A percentile compares a stretch with the other conserved stretches of the same genome.
phyloP scores from a whole-genome alignment of 2,329 filamentous ascomycete genomes.

The Penicillium polonicum region DNA sequence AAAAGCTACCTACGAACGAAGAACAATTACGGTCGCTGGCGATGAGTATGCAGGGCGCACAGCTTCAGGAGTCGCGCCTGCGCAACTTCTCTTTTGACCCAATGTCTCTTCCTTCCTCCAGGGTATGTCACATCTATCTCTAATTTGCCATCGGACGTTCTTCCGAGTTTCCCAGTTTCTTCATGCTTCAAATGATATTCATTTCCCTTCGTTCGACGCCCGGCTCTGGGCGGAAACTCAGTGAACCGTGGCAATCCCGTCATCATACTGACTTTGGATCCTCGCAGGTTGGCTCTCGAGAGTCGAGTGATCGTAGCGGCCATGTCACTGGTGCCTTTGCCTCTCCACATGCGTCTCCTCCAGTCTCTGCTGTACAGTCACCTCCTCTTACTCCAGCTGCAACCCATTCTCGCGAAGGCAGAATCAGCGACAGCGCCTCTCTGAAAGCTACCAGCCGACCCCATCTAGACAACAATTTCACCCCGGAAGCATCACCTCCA shows the following conservation, averaged over 20 bases:
- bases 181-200: not conserved
- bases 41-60: conserved; percentile 68
- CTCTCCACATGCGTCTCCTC: conserved; percentile 67
- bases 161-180: not conserved
- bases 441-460: conserved; percentile 35
- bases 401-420: conserved; percentile 60
- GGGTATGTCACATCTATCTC: conserved; percentile 35
- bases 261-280: conserved; percentile 10
- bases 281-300: conserved; percentile 47
- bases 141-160: conserved; percentile 4
- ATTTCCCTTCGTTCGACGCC: not conserved
- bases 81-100: conserved; percentile 88
- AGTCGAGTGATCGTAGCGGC: conserved; percentile 61
- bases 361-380: conserved; percentile 72
- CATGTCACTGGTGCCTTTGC: conserved; percentile 62
- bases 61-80: conserved; percentile 78
- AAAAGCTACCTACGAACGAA: conserved; percentile 37
- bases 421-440: conserved; percentile 33
- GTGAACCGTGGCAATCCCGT: not conserved
- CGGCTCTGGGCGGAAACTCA: not conserved
- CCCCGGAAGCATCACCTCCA: conserved; percentile 55
- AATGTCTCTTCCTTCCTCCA: conserved; percentile 70
- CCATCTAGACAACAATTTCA: conserved; percentile 44
- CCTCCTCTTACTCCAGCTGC: conserved; percentile 86
- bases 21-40: conserved; percentile 72